Conservation (phyloP, 2,329 filamentous ascomycete genomes). For the Keithomyces neogunnii region DNA sequence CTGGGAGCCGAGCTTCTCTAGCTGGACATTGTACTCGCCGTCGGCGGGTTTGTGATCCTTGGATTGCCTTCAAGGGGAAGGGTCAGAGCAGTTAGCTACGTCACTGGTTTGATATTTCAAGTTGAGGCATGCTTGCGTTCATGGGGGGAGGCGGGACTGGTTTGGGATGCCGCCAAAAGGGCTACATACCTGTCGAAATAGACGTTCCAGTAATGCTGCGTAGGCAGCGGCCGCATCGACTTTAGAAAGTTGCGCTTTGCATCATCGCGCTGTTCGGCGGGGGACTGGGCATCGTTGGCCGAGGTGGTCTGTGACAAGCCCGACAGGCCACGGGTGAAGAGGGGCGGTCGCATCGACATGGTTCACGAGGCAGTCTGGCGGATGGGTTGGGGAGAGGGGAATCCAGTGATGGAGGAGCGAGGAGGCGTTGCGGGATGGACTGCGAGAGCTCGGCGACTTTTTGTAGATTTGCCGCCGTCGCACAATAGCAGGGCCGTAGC, state of each 20-base stretch:
- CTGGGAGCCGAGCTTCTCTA: slow-evolving; percentile 54
- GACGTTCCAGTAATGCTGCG: slow-evolving; percentile 74
- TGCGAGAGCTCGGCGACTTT: too few species aligned
- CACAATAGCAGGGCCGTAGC: too few species aligned
- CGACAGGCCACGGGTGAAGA: slow-evolving; percentile 57
- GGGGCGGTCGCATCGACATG: slow-evolving; percentile 49
- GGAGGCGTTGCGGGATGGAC: too few species aligned
- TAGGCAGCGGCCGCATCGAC: slow-evolving; percentile 61
- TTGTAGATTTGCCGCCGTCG: too few species aligned
- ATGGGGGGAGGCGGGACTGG: background rate
- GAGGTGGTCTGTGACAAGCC: slow-evolving; percentile 51
- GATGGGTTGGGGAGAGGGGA: background rate
- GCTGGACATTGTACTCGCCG: slow-evolving; percentile 42
- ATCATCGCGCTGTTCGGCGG: slow-evolving; percentile 65
- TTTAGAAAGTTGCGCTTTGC: slow-evolving; percentile 79
- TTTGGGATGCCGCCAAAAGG: too few species aligned
- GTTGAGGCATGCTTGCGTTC: background rate
- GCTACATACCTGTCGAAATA: slow-evolving; percentile 49
- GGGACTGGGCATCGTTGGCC: slow-evolving; percentile 54
- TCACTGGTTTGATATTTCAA: background rate
- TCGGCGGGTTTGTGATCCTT: slow-evolving; percentile 36
- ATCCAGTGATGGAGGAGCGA: too few species aligned
- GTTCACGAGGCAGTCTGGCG: slow-evolving; percentile 12
- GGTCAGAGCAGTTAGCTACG: background rate
- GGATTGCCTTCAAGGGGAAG: slow-evolving; percentile 17